Evolutionary conservation across 2,329 filamentous ascomycete species (phyloP), one percentile per base, ranked within the genome.

Genomic region (Aulographum hederae): DNA sequence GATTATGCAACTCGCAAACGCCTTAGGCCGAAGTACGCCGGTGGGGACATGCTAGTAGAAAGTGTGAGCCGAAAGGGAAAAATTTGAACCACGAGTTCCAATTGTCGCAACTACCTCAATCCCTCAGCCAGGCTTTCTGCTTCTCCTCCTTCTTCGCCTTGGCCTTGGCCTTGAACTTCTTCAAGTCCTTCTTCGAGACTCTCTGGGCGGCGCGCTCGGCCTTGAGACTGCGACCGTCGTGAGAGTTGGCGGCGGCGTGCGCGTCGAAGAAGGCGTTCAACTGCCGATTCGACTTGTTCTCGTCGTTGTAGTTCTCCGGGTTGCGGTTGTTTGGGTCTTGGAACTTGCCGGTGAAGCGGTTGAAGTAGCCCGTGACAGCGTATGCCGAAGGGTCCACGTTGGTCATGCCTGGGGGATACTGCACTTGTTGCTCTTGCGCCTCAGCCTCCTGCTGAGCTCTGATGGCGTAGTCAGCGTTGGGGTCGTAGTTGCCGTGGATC

Each of bases 251-350:
- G 3, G 84, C 85, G 4, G 84, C 80, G 52, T 95, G 85, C 27
- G 94, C 85, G 49, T 98, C 86, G 52, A 95, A 98, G 56, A 77
- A 95, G 26, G 84, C 80, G 47, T 80, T 79, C 78, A 95, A 78
- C 58, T 95, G 89, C 28, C 89, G 67, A 32, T 64, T 66, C 37
- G 77, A 77, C 63, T 93, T 94, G 47, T 81, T 78, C 48, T 91
- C 82, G 46, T 93, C 84, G 42, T 73, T 78, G 59, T 85, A 78
- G 32, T 74, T 69, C 32, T 89, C 81, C 2, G 80, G 71, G 3
- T 67, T 74, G 39, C 74, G 60, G 8, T 70, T 67, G 6, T 28
- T 14, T 3, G 60, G 60, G 13, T 64, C 58, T 56, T 94, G 85
- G 58, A 80, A 92, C 41, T 73, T 68, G 28, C 85, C 85, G 0